Evolutionary conservation across 208 protist genomes (phyloP).

Genomic region (Leishmania turanica): DNA sequence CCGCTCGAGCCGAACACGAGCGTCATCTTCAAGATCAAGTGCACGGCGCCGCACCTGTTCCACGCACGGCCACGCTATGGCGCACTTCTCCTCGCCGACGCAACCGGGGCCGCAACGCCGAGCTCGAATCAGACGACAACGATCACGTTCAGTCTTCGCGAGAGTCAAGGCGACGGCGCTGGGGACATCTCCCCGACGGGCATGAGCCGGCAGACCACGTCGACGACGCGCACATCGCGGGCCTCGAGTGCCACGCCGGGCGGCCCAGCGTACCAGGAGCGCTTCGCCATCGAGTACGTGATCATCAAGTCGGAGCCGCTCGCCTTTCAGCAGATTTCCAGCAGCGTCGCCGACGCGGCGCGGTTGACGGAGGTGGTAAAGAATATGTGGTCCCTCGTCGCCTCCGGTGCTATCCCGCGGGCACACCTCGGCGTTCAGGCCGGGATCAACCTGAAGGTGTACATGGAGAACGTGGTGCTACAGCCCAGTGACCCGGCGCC

Average conservation of each 20-base stretch:
- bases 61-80: constrained; percentile 83
- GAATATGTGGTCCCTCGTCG: constrained; percentile 52
- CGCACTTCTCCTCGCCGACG: constrained; percentile 53
- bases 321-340: constrained; percentile 47
- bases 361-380: constrained; percentile 54
- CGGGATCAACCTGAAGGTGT: constrained; percentile 54
- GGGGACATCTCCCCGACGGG: constrained; percentile 4
- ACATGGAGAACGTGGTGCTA: constrained; percentile 52
- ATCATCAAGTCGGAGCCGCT: constrained; percentile 43
- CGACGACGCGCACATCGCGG: constrained; percentile 2
- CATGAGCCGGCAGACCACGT: not conserved
- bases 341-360: constrained; percentile 20
- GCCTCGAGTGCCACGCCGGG: constrained; percentile 18
- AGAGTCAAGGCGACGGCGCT: constrained; percentile 16
- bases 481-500: constrained; percentile 20
- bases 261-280: constrained; percentile 43
- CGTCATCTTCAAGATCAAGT: constrained; percentile 85
- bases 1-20: constrained; percentile 40
- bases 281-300: constrained; percentile 70
- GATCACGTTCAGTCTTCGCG: constrained; percentile 50
- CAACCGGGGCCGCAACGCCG: constrained; percentile 24
- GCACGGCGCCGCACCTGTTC: constrained; percentile 70
- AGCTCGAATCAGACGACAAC: constrained; percentile 7
- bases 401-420: constrained; percentile 39
- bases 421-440: constrained; percentile 35